Base-by-base conservation (phyloP, 164 flowering plant species). In the Umbellularia californica region DNA sequence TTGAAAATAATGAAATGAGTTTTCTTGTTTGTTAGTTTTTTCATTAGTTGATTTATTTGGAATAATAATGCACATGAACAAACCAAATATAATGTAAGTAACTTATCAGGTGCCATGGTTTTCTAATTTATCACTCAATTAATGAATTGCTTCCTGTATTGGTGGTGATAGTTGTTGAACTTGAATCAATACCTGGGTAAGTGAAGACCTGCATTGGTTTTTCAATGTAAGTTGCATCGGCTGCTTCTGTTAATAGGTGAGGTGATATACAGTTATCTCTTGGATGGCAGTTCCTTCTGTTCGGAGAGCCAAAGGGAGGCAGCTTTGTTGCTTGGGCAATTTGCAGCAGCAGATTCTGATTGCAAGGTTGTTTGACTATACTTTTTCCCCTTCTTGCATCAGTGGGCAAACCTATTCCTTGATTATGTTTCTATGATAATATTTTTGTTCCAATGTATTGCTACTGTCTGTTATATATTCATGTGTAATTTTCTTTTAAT, bases 231-330 rank as follows among this genome's bases (percentile, higher is more conserved):
- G 60, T 20, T 55, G 60, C 60, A 15, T 19, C 7, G 60, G 60
- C n/a, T 55, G 20, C 60, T 15, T 55, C 20, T 17, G 60, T 55
- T 3, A 55, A 20, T 55, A 17, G 60, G n/a, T 55, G 60, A 55
- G 19, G 60, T 55, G 60, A 15, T 14, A 55, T 15, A 19, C 60
- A 55, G 55, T 77, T 62, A 20, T 77, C 12, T 80, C 7, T 71
- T 84, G 75, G 75, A 22, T 79, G 22, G 72, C 87, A 93, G 97
- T 77, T 93, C 97, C 27, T 86, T 90, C 81, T 93, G 97, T 82
- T 80, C 92, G 47, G 97, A 93, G 84, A 93, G 94, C 82, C 97
- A 91, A 83, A 87, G 97, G 75, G 97, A 93, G 82, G 97, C 96
- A 50, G 97, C 97, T 80, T 80, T 90, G 55, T 80, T 93, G 82